Base-by-base conservation (phyloP, 1,139 yeast genomes). In the Spencermartinsiella ligniputridi region DNA sequence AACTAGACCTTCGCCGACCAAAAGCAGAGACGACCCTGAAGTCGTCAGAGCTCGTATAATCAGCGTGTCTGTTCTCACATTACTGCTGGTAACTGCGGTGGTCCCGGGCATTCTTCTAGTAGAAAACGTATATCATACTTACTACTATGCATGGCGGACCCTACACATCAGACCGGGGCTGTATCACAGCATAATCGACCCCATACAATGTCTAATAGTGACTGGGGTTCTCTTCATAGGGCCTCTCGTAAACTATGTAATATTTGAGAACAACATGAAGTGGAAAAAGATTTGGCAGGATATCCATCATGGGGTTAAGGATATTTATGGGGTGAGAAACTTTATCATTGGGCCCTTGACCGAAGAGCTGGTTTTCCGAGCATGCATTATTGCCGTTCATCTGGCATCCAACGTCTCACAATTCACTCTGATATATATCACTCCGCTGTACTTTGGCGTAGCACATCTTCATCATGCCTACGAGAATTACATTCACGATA, bases 401-500 rank as follows among this genome's bases (percentile, higher is more conserved):
- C 53, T 61, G 37, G 71, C 69, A 9, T 63, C 58, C 3, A 52
- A 56, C 20, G 22, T 17, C 5, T 37, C 40, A 16, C 47, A 59
- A 13, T 51, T 68, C 24, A 44, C 53, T 12, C 51, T 49, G 6
- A 47, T 60, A 12, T 57, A 71, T 29, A 58, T 78, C 2, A 57
- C 90, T 1, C 96, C 97, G 0, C 57, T 82, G 17, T 74, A 81
- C 52, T 92, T 92, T 68, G 96, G 96, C 1, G 58, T 87, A n/a
- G 97, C 97, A 0, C 99, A 92, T 64, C 48, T 85, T 16, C 96
- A 92, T 61, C 97, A 92, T 63, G 95, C 81, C 1, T 74, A 72
- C 53, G 86, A 81, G 48, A 57, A 78, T 43, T 71, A 69, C 49
- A 56, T 62, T 6, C 43, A 44, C 38, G 46, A 35, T 43, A 30